phyloP scores from a whole-genome alignment of 2,329 filamentous ascomycete species.

The Massarina eburnea region DNA sequence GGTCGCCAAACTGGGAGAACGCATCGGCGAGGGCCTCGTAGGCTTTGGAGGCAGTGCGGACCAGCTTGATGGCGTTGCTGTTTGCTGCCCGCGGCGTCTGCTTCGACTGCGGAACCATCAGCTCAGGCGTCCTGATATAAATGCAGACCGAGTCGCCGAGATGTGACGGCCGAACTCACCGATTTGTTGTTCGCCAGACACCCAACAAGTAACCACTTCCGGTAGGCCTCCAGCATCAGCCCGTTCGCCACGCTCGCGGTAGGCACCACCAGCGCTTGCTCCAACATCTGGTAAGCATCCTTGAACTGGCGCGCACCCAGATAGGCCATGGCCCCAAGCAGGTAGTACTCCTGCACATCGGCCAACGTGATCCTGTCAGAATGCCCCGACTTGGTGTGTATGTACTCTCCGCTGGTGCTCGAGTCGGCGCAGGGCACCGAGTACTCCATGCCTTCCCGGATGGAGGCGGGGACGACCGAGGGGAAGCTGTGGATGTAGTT shows the following conservation, averaged over 20 bases:
- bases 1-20: constrained; percentile 57
- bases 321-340: constrained; percentile 52
- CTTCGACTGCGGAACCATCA: constrained; percentile 39
- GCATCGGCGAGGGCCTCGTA: constrained; percentile 71
- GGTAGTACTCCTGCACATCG: constrained; percentile 59
- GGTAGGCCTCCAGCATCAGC: constrained; percentile 86
- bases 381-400: constrained; percentile 61
- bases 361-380: constrained; percentile 55
- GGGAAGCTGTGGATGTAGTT: constrained; percentile 69
- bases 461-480: constrained; percentile 31
- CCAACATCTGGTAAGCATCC: constrained; percentile 50
- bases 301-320: constrained; percentile 46
- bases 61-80: constrained; percentile 56
- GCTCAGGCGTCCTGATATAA: not conserved
- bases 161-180: constrained; percentile 39
- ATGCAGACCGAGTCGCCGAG: not conserved
- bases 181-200: constrained; percentile 70
- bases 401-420: constrained; percentile 56
- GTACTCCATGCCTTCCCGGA: constrained; percentile 40
- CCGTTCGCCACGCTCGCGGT: constrained; percentile 69
- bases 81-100: constrained; percentile 60
- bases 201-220: constrained; percentile 82
- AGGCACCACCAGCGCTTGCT: constrained; percentile 59
- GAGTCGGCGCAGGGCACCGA: constrained; percentile 46
- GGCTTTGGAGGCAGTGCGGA: constrained; percentile 62